Evolutionary conservation across 2,329 filamentous ascomycete species (phyloP), one percentile per base, ranked within the genome.

Genomic region (Aureobasidium pullulans): DNA sequence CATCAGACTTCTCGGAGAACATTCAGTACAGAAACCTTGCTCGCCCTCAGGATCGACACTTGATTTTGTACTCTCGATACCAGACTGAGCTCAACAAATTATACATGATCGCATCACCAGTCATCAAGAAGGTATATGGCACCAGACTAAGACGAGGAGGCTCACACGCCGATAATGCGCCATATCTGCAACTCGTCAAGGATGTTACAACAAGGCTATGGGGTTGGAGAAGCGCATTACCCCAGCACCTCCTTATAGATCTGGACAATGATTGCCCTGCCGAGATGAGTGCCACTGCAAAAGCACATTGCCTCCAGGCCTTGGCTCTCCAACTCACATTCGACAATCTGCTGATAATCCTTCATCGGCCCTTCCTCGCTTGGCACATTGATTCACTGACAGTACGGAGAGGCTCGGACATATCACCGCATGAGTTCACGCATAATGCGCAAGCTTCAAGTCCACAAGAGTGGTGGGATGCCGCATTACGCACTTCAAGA

Each of bases 271-370:
- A 71, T 50, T 64, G 61, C 9, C 57, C 60, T n/a, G 34, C 54
- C 2, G 49, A 65, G 16, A 59, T 62, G 9, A 52, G 60, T 10
- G 46, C 59, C 6, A 61, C 44, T 23, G 47, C 23, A 58, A 65
- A 56, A 62, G 66, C 48, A 59, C 65, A 66, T 48, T 64, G 66
- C 5, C 57, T 77, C 1, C 75, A 77, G 61, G 70, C 75, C 1
- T 60, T 77, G n/a, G 71, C 75, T 8, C 57, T 77, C n/a, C 71
- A 76, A 44, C 63, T 77, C 4, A 76, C 75, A 1, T 77, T 73
- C 37, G 75, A 77, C 61, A 77, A 75, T 57, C 63, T 77, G 5
- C 65, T 75, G 4, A 75, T 77, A 42, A 70, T 77, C 3, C 65
- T 77, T 6, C 72, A 76, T 62, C 72, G 75, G n/a, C 75, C 75